Evolutionary conservation across 192 early-diverging fungal genomes (phyloP).

Genomic region (Phlyctochytrium bullatum): DNA sequence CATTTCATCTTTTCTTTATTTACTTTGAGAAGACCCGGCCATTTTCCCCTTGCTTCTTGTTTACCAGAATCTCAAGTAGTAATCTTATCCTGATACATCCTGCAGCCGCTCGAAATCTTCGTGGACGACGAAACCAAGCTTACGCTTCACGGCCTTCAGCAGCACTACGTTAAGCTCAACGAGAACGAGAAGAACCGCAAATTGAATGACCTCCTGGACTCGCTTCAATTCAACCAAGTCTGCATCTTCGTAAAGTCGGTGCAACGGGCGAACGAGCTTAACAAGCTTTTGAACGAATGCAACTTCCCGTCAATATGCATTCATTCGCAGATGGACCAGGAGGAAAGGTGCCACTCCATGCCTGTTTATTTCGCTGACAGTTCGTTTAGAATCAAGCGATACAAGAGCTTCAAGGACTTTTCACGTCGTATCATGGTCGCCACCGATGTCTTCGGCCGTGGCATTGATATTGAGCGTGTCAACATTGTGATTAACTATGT

Average conservation of each 20-base stretch:
- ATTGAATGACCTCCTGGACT: slow-evolving; percentile 87
- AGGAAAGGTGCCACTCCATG: slow-evolving; percentile 65
- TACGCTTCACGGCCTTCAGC: slow-evolving; percentile 95
- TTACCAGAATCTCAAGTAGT: slow-evolving; percentile 20
- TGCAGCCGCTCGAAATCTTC: slow-evolving; percentile 93
- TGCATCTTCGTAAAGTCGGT: slow-evolving; percentile 95
- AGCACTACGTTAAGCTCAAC: slow-evolving; percentile 83
- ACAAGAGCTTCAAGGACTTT: slow-evolving; percentile 95
- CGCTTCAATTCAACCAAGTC: slow-evolving; percentile 97
- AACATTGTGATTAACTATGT: slow-evolving; percentile 98
- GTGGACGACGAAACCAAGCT: slow-evolving; percentile 98
- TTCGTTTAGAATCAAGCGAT: slow-evolving; percentile 69
- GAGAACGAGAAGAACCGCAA: slow-evolving; percentile 92
- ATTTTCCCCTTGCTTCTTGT: background rate
- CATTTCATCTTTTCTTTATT: too few relatives aligned
- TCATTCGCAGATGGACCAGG: slow-evolving; percentile 86
- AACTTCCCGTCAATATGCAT: slow-evolving; percentile 95
- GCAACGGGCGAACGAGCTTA: slow-evolving; percentile 78
- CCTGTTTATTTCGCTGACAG: background rate
- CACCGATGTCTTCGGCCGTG: slow-evolving; percentile 97
- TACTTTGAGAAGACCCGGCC: too few relatives aligned
- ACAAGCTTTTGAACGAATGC: slow-evolving; percentile 81
- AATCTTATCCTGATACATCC: too few relatives aligned
- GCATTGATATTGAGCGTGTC: slow-evolving; percentile 97
- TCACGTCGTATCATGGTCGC: slow-evolving; percentile 93